These are phyloP conservation scores for Aspergillus indologenus DNA, from an alignment of 495 filamentous ascomycete species.

Conservation along the genomic window DNA sequence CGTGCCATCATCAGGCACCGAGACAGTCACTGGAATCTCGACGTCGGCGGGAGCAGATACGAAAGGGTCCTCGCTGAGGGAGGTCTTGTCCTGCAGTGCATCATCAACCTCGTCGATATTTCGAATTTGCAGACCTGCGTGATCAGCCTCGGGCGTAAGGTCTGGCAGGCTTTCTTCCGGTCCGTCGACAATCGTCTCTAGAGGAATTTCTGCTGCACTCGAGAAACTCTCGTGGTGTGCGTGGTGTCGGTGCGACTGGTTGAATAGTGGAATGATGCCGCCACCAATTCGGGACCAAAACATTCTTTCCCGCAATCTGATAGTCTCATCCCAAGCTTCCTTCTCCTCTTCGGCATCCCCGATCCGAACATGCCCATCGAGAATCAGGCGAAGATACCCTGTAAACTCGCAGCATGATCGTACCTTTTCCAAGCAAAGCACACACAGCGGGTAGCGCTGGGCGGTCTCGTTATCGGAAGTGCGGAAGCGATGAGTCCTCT, in stretches of 20 bases:
- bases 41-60: slow-evolving; percentile 12
- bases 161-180: slow-evolving; percentile 1
- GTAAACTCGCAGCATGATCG: slow-evolving; percentile 89
- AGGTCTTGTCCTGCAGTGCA: slow-evolving; percentile 8
- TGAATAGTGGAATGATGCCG: slow-evolving; percentile 71
- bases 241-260: slow-evolving; percentile 4
- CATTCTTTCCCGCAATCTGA: slow-evolving; percentile 85
- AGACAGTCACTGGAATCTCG: slow-evolving; percentile 6
- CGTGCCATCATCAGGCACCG: slow-evolving; percentile 5
- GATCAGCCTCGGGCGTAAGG: not conserved
- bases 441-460: slow-evolving; percentile 84
- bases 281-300: slow-evolving; percentile 93
- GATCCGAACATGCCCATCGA: slow-evolving; percentile 79
- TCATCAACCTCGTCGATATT: slow-evolving; percentile 1
- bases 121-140: not conserved
- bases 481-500: slow-evolving; percentile 83
- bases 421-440: slow-evolving; percentile 79
- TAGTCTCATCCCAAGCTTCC: slow-evolving; percentile 89
- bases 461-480: slow-evolving; percentile 80
- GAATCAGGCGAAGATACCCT: slow-evolving; percentile 81
- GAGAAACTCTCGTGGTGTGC: slow-evolving; percentile 8
- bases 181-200: not conserved
- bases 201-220: not conserved
- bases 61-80: slow-evolving; percentile 14
- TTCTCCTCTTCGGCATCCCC: slow-evolving; percentile 75